phyloP scores from a whole-genome alignment of 805 yeast species.

The Cyberlindnera euphorbiiphila region DNA sequence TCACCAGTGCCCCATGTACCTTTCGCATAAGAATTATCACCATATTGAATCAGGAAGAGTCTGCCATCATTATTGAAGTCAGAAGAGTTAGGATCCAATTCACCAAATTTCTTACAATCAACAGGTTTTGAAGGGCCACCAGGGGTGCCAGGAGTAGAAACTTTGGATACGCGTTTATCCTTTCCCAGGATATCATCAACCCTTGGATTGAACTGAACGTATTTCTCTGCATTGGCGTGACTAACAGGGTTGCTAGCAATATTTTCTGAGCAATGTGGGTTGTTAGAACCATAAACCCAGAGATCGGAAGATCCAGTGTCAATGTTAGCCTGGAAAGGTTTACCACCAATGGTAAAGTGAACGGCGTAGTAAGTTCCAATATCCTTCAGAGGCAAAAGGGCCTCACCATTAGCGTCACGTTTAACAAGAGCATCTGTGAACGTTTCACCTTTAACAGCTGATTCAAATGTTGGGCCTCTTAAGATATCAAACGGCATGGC shows the following conservation, averaged over 20 bases:
- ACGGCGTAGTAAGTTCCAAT: conserved; percentile 7
- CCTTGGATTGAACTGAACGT: conserved; percentile 2
- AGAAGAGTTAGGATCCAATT: background rate
- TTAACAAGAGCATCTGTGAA: background rate
- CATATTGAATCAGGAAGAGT: conserved; percentile 39
- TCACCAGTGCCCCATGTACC: conserved; percentile 64
- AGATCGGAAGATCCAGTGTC: conserved; percentile 35
- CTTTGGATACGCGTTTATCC: background rate
- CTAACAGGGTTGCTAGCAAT: no score
- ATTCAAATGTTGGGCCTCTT: background rate
- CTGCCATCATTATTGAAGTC: conserved; percentile 5
- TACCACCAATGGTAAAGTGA: conserved; percentile 15
- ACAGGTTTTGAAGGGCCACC: background rate
- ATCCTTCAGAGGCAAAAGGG: background rate
- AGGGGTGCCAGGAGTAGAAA: background rate
- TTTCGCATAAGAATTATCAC: conserved; percentile 45
- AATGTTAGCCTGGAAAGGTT: conserved; percentile 27
- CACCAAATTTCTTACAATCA: background rate
- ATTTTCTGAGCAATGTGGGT: conserved; percentile 31
- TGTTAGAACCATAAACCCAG: conserved; percentile 28
- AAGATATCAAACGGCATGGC: background rate
- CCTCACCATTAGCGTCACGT: background rate
- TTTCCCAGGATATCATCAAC: conserved; percentile 25
- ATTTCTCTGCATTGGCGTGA: background rate
- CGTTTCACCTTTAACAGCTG: background rate